phyloP scores from a whole-genome alignment of 2,329 filamentous ascomycete species.

The Aspergillus fischeri region DNA sequence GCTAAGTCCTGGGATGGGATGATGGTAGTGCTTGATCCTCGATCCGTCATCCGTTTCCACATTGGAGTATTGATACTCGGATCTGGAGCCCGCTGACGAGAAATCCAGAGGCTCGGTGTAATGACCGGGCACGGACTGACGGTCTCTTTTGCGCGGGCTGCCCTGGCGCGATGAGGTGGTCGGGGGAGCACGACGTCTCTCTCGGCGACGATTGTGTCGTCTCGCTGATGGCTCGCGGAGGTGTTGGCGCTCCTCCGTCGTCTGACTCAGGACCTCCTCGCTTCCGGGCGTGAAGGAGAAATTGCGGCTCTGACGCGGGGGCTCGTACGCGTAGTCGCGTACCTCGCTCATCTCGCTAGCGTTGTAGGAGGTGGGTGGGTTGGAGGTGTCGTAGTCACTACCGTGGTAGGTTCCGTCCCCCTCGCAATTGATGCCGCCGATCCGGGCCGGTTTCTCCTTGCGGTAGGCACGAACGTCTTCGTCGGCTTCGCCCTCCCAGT shows the following conservation, averaged over 20 bases:
- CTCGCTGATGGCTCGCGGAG: constrained; percentile 26
- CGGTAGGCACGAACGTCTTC: constrained; percentile 77
- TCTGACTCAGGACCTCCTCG: constrained; percentile 39
- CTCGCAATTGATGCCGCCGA: constrained; percentile 82
- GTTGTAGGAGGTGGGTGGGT: constrained; percentile 52
- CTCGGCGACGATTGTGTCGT: constrained; percentile 29
- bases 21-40: constrained; percentile 54
- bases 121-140: constrained; percentile 33
- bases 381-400: constrained; percentile 63
- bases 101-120: constrained; percentile 45
- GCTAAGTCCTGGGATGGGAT: constrained; percentile 53
- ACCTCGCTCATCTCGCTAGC: constrained; percentile 47
- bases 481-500: constrained; percentile 60
- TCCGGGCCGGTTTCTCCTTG: constrained; percentile 76
- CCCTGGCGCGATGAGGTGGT: constrained; percentile 29
- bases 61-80: constrained; percentile 40
- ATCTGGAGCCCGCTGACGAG: constrained; percentile 33
- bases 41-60: constrained; percentile 40
- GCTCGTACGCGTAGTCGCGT: constrained; percentile 38
- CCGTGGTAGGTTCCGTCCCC: constrained; percentile 81
- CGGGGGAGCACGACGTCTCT: constrained; percentile 23
- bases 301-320: constrained; percentile 27
- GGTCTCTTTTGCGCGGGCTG: constrained; percentile 35
- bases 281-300: constrained; percentile 51
- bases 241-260: constrained; percentile 32